phyloP scores from a whole-genome alignment of 2,329 filamentous ascomycete species.

The Penicillium sp. region DNA sequence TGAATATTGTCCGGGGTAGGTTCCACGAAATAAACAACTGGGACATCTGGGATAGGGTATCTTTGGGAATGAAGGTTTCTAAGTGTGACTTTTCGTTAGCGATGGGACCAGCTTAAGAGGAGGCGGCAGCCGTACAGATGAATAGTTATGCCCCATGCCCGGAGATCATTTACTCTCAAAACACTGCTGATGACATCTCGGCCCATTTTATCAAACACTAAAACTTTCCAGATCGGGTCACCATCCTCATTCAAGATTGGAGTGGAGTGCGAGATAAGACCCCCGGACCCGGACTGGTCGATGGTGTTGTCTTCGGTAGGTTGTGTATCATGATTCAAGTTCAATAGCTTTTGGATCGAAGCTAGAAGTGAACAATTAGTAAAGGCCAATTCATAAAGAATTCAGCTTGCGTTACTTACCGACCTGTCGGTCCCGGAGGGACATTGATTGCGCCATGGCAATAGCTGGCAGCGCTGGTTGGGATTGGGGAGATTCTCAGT shows the following conservation, averaged over 20 bases:
- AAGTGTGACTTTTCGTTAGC: conserved; percentile 19
- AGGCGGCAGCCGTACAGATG: conserved; percentile 65
- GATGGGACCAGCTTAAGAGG: background rate
- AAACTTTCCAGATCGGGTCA: conserved; percentile 94
- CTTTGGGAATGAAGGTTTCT: conserved; percentile 78
- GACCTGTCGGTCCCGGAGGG: conserved; percentile 70
- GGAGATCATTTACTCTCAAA: conserved; percentile 85
- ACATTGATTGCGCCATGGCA: conserved; percentile 57
- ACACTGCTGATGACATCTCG: conserved; percentile 97
- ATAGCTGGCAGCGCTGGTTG: conserved; percentile 15
- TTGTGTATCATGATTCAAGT: conserved; percentile 74
- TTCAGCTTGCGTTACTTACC: conserved; percentile 49
- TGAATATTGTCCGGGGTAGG: conserved; percentile 78
- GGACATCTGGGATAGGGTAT: conserved; percentile 92
- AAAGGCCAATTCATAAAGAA: conserved; percentile 1
- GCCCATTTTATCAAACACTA: conserved; percentile 90
- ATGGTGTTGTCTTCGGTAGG: conserved; percentile 57
- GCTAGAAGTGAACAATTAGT: conserved; percentile 52
- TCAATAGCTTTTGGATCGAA: conserved; percentile 92
- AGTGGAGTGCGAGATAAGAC: conserved; percentile 65
- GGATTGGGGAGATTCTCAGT: conserved; percentile 15
- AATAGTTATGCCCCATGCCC: conserved; percentile 93
- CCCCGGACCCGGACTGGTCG: conserved; percentile 59
- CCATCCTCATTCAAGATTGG: conserved; percentile 82
- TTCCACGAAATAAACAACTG: conserved; percentile 94